Percentiles rank a stretch among this genome's conserved stretches.
phyloP scores from a whole-genome alignment of 129 eudicot species.

The Erigeron canadensis region DNA sequence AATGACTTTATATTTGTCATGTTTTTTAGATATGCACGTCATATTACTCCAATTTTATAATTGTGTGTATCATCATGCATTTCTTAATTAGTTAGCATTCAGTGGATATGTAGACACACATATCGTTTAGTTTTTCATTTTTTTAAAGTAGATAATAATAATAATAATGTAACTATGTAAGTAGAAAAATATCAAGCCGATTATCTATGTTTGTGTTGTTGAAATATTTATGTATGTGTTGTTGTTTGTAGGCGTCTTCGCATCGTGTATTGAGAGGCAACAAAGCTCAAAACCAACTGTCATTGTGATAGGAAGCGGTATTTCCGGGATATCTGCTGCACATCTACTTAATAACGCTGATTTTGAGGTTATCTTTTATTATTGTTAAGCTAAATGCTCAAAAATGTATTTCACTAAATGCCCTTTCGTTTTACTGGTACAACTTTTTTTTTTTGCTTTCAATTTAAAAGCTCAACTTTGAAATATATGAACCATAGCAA shows the following conservation, averaged over 20 bases:
- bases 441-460: not conserved
- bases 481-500: too few relatives aligned
- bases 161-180: not conserved
- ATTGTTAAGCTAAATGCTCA: not conserved
- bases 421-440: too few relatives aligned
- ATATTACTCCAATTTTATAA: too few relatives aligned
- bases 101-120: too few relatives aligned
- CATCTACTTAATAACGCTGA: constrained; percentile 71
- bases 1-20: too few relatives aligned
- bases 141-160: too few relatives aligned
- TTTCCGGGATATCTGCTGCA: constrained; percentile 96
- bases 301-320: constrained; percentile 92
- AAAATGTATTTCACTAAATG: not conserved
- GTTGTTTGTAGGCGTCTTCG: constrained; percentile 51
- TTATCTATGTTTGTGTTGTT: too few relatives aligned
- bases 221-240: constrained; percentile 18
- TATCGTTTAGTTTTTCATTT: too few relatives aligned
- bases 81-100: too few relatives aligned
- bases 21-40: too few relatives aligned
- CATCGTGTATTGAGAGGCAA: constrained; percentile 56
- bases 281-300: constrained; percentile 59
- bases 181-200: not conserved
- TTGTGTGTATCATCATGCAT: too few relatives aligned
- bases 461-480: not conserved
- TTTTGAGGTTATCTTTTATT: constrained; percentile 53